Conservation (phyloP, 2,329 filamentous ascomycete genomes). For the Colletotrichum sp. region DNA sequence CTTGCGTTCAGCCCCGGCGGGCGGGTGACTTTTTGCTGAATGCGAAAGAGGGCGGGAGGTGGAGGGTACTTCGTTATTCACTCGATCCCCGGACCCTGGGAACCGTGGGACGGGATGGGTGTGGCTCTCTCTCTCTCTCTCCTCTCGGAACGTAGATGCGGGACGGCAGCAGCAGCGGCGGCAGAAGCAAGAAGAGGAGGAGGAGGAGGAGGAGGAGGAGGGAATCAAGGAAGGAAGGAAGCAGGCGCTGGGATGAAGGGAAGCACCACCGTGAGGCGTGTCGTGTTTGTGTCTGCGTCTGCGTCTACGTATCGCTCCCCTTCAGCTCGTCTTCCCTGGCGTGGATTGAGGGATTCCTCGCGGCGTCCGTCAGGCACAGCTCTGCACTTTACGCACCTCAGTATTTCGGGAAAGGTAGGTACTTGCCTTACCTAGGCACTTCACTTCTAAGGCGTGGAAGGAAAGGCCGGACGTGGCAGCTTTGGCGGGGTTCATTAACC, state of each 20-base stretch:
- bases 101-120: not conserved
- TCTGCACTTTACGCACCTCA: not conserved
- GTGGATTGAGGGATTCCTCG: not conserved
- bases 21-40: conserved; percentile 10
- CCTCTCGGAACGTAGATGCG: conserved; percentile 2
- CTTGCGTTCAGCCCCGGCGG: not conserved
- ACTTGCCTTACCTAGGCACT: not conserved
- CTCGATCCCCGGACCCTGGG: not conserved
- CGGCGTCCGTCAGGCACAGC: not conserved
- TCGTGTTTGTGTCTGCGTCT: not conserved
- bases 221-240: not conserved
- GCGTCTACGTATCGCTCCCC: not conserved
- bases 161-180: not conserved
- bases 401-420: not conserved
- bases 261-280: not conserved
- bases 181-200: not conserved
- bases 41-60: conserved; percentile 14
- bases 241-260: not conserved
- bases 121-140: not conserved
- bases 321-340: not conserved
- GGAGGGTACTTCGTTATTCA: conserved; percentile 12
- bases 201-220: not conserved
- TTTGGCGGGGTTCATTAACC: conserved; percentile 20
- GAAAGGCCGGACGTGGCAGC: conserved; percentile 20
- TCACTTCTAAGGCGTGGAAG: not conserved